phyloP scores from a whole-genome alignment of 2,329 filamentous ascomycete genomes.

The Leptographium radiaticola region DNA sequence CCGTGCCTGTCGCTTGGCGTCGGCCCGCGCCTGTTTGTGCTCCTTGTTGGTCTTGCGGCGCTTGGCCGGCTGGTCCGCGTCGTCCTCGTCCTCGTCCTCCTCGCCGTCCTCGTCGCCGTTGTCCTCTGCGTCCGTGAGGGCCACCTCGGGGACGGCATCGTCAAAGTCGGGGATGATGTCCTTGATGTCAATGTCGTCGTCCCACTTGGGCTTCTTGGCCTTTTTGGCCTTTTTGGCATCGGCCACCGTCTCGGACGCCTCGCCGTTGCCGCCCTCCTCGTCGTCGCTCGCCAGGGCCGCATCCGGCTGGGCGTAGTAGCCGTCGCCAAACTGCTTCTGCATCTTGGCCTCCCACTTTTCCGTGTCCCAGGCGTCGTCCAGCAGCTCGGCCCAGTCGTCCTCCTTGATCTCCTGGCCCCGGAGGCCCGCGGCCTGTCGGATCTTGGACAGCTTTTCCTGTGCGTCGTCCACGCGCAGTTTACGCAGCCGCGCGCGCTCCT shows the following conservation, averaged over 20 bases:
- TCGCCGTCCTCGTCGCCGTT: conserved; percentile 22
- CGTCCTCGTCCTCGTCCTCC: conserved; percentile 15
- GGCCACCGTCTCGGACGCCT: conserved; percentile 41
- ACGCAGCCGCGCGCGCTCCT: conserved; percentile 71
- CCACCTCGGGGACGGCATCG: conserved; percentile 43
- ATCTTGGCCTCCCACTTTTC: conserved; percentile 86
- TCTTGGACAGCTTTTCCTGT: conserved; percentile 72
- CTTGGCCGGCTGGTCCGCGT: conserved; percentile 25
- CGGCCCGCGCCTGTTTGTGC: conserved; percentile 43
- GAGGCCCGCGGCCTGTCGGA: conserved; percentile 79
- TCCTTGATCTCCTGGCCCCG: conserved; percentile 52
- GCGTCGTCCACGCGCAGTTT: conserved; percentile 87
- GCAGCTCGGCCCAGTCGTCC: conserved; percentile 71
- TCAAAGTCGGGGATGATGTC: conserved; percentile 82
- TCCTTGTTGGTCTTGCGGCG: conserved; percentile 49
- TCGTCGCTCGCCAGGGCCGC: conserved; percentile 34
- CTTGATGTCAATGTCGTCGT: conserved; percentile 95
- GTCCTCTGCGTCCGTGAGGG: conserved; percentile 40
- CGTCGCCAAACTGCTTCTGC: conserved; percentile 73
- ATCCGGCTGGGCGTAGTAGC: conserved; percentile 69
- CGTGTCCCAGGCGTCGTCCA: conserved; percentile 83
- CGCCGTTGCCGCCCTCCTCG: conserved; percentile 26
- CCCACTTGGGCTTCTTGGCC: conserved; percentile 78
- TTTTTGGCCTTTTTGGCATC: conserved; percentile 45
- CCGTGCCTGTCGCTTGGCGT: conserved; percentile 58